Evolutionary conservation across 139 green algal species (phyloP).

Genomic region (Chlorella ohadii): DNA sequence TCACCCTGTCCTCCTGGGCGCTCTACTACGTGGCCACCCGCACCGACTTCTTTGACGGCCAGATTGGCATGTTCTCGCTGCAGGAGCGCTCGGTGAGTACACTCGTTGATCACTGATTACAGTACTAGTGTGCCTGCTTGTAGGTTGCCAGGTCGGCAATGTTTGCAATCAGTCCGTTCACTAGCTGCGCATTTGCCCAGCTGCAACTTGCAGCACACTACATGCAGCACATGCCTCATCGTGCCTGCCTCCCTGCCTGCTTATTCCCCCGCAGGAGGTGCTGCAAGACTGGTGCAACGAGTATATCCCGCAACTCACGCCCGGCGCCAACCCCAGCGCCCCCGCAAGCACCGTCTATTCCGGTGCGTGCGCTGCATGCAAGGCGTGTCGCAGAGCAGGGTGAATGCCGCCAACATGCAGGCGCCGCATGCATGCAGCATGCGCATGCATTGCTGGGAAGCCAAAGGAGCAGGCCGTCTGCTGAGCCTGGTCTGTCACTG

Average conservation of each 20-base stretch:
- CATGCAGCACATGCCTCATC: too few relatives aligned
- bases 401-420: too few relatives aligned
- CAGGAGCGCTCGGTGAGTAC: conserved; percentile 2
- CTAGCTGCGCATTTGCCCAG: too few relatives aligned
- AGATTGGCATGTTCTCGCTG: conserved; percentile 63
- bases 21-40: conserved; percentile 70
- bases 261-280: neutral
- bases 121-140: too few relatives aligned
- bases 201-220: too few relatives aligned
- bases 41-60: conserved; percentile 73
- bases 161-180: too few relatives aligned
- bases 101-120: too few relatives aligned
- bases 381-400: too few relatives aligned
- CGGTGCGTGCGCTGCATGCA: neutral
- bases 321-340: neutral
- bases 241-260: neutral
- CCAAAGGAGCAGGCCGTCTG: too few relatives aligned
- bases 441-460: too few relatives aligned
- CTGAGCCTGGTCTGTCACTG: too few relatives aligned
- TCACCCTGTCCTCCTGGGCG: conserved; percentile 78
- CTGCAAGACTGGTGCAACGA: neutral
- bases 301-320: neutral
- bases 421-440: neutral
- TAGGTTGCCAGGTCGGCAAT: too few relatives aligned
- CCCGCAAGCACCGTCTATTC: neutral